phyloP scores from a whole-genome alignment of 1,284 basidiomycete genomes.

The Nidula niveotomentosa region DNA sequence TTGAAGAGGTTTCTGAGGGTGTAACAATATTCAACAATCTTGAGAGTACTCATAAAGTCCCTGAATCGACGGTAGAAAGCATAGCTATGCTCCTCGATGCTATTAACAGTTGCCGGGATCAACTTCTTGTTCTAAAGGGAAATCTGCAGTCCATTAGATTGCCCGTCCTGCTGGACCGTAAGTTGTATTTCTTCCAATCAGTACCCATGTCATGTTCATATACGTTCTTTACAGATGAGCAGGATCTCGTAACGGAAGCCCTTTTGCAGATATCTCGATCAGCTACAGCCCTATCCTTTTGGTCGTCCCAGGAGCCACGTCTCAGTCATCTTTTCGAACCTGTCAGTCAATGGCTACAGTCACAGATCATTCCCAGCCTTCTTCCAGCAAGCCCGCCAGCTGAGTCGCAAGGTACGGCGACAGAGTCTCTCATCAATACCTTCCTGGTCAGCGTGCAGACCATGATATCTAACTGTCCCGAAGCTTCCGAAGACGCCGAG shows the following conservation, averaged over 20 bases:
- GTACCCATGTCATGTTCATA: too few relatives aligned
- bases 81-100: too few relatives aligned
- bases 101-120: too few relatives aligned
- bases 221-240: too few relatives aligned
- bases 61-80: neutral
- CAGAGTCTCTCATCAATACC: conserved; percentile 53
- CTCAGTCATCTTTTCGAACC: conserved; percentile 48
- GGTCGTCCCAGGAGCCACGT: conserved; percentile 38
- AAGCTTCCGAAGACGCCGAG: conserved; percentile 13
- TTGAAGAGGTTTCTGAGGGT: conserved; percentile 40
- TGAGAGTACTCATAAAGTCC: conserved; percentile 14
- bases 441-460: conserved; percentile 67
- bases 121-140: too few relatives aligned
- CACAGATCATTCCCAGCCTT: conserved; percentile 22
- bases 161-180: too few relatives aligned
- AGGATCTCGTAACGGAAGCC: too few relatives aligned
- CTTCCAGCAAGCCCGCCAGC: neutral
- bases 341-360: conserved; percentile 45
- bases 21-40: conserved; percentile 18
- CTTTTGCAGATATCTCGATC: too few relatives aligned
- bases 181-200: too few relatives aligned
- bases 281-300: conserved; percentile 11
- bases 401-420: conserved; percentile 15
- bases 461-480: conserved; percentile 41
- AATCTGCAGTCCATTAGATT: too few relatives aligned